These are phyloP conservation scores for Microstegium vimineum DNA, from an alignment of 176 grass and related monocot genomes.

Conservation along the genomic window DNA sequence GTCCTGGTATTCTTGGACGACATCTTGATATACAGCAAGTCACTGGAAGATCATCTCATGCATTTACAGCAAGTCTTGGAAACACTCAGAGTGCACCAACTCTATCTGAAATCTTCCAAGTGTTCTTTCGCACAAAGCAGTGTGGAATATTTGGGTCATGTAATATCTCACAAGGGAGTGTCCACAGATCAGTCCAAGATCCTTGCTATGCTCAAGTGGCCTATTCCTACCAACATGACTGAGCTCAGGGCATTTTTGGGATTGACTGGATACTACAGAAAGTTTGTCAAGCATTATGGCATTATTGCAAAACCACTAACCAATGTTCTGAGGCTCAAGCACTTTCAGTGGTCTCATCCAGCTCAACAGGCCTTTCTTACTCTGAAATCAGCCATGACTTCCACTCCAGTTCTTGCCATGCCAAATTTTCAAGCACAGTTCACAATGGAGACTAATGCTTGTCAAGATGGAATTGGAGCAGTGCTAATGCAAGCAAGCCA, in stretches of 20 bases:
- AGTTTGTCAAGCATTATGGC: not conserved
- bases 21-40: rapidly evolving
- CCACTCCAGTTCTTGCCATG: not conserved
- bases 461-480: rapidly evolving
- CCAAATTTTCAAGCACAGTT: not conserved
- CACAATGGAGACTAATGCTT: not conserved
- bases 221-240: not conserved
- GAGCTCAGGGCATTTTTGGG: not conserved
- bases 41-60: rapidly evolving
- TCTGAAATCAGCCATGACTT: not conserved
- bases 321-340: rapidly evolving
- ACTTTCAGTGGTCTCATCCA: not conserved
- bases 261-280: not conserved
- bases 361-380: not conserved
- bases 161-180: not conserved
- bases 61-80: not conserved
- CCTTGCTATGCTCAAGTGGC: not conserved
- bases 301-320: not conserved
- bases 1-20: not conserved
- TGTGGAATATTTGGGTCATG: rapidly evolving
- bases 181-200: not conserved
- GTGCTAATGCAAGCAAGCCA: not conserved
- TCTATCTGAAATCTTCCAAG: not conserved
- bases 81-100: rapidly evolving
- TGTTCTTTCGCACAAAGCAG: not conserved